Evolutionary conservation across 2,329 filamentous ascomycete species (phyloP).

Genomic region (Apiospora aurea): DNA sequence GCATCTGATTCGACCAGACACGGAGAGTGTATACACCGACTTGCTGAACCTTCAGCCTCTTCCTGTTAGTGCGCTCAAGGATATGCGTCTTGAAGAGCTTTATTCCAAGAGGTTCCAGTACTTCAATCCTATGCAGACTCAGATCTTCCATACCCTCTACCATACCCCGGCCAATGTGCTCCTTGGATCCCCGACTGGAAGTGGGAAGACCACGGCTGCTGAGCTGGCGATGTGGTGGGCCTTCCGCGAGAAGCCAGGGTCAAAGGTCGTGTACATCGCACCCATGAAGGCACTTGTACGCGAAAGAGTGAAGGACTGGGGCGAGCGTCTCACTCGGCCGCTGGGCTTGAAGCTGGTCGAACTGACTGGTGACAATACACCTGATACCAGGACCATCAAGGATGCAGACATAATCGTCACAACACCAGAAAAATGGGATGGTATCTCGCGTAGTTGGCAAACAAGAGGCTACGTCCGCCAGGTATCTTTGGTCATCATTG

Average conservation of each 20-base stretch:
- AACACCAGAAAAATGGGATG: conserved; percentile 99
- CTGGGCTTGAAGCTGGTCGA: conserved; percentile 93
- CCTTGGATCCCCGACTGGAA: conserved; percentile 93
- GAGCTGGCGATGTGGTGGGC: conserved; percentile 99
- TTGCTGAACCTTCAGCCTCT: conserved; percentile 90
- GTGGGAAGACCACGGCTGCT: conserved; percentile 95
- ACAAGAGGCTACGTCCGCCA: conserved; percentile 95
- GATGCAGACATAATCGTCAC: conserved; percentile 98
- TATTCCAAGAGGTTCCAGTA: conserved; percentile 90
- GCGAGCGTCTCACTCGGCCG: conserved; percentile 77
- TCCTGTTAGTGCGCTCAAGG: conserved; percentile 85
- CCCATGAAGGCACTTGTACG: conserved; percentile 99
- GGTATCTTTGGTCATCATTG: conserved; percentile 95
- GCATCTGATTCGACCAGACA: conserved; percentile 95
- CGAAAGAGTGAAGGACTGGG: conserved; percentile 96
- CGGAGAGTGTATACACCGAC: conserved; percentile 96
- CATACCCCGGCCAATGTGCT: conserved; percentile 92
- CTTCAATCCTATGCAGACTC: conserved; percentile 99
- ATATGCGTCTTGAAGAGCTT: conserved; percentile 84
- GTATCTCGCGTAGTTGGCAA: conserved; percentile 98
- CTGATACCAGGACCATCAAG: conserved; percentile 92
- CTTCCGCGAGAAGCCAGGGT: conserved; percentile 90
- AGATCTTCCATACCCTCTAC: conserved; percentile 96
- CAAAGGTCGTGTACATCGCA: conserved; percentile 98
- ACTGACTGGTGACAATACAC: conserved; percentile 96